These are phyloP conservation scores for Trifolium fragiferum DNA, from an alignment of 306 rosid species.

Conservation along the genomic window DNA sequence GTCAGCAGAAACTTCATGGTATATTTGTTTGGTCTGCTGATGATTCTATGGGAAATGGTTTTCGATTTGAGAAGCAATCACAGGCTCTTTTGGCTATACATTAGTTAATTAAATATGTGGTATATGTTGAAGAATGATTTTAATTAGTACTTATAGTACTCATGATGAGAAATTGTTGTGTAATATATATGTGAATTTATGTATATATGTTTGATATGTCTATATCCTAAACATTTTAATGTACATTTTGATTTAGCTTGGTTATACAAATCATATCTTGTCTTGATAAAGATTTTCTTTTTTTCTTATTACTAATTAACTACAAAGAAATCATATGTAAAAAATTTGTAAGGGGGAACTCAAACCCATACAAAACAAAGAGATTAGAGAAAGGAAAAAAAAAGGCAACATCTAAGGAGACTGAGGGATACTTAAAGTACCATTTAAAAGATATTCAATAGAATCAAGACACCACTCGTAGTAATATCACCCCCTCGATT, in stretches of 20 bases:
- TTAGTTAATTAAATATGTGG: background rate
- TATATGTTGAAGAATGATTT: background rate
- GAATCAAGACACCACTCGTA: no score
- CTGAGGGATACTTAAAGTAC: no score
- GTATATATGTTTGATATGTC: background rate
- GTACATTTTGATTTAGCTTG: background rate
- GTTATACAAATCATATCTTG: background rate
- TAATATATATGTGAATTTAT: background rate
- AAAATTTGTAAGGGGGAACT: no score
- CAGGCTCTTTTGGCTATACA: conserved; percentile 64
- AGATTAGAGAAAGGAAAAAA: no score
- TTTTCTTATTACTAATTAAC: no score
- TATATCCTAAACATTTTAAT: background rate
- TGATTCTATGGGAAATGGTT: conserved; percentile 66
- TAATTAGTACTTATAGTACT: background rate
- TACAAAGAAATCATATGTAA: no score
- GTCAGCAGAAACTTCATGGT: conserved; percentile 59
- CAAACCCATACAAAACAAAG: no score
- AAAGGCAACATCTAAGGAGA: no score
- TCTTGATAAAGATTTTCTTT: no score
- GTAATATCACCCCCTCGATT: no score
- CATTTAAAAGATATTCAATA: no score
- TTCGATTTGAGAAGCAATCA: conserved; percentile 72
- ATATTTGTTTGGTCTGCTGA: conserved; percentile 92
- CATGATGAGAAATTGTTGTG: background rate